Evolutionary conservation across 345 rosid species (phyloP).

Genomic region (Raphanus sativus): DNA sequence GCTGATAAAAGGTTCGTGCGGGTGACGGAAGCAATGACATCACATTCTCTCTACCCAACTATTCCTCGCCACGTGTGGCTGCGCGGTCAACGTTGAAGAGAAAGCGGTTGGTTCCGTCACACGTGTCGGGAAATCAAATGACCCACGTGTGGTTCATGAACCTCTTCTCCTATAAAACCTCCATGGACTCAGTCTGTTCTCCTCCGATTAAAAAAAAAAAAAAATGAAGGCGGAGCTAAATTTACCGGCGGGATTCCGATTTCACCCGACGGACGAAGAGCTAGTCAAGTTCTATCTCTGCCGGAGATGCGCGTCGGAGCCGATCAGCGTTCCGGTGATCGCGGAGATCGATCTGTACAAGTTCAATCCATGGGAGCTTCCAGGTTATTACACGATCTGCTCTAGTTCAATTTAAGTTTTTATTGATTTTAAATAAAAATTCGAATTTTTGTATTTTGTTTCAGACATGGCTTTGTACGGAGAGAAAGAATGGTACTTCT

Average conservation of each 20-base stretch:
- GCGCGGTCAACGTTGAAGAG: constrained; percentile 36
- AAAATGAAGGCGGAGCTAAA: constrained; percentile 55
- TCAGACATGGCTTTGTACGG: constrained; percentile 75
- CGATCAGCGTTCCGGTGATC: constrained; percentile 63
- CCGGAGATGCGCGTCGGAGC: constrained; percentile 60
- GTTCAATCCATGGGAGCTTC: constrained; percentile 90
- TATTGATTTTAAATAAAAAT: not conserved
- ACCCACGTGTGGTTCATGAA: constrained; percentile 27
- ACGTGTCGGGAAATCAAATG: constrained; percentile 18
- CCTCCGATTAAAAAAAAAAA: constrained; percentile 19
- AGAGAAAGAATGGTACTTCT: constrained; percentile 94
- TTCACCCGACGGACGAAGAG: constrained; percentile 95
- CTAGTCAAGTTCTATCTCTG: constrained; percentile 71
- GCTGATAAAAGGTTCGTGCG: constrained; percentile 17
- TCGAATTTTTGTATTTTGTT: no score
- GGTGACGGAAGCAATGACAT: constrained; percentile 44
- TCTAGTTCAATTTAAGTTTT: not conserved
- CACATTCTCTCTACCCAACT: constrained; percentile 4
- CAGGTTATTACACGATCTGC: constrained; percentile 42
- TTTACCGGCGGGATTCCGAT: constrained; percentile 89
- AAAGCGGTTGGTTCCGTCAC: constrained; percentile 22
- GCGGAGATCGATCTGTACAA: constrained; percentile 89
- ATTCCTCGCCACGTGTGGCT: constrained; percentile 5
- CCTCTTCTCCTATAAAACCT: constrained; percentile 22
- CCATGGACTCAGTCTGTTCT: constrained; percentile 1